Percentiles rank a stretch among this genome's conserved stretches.
These are phyloP conservation scores for Rhodotorula sp. DNA, from an alignment of 1,284 basidiomycete genomes.

Conservation along the genomic window DNA sequence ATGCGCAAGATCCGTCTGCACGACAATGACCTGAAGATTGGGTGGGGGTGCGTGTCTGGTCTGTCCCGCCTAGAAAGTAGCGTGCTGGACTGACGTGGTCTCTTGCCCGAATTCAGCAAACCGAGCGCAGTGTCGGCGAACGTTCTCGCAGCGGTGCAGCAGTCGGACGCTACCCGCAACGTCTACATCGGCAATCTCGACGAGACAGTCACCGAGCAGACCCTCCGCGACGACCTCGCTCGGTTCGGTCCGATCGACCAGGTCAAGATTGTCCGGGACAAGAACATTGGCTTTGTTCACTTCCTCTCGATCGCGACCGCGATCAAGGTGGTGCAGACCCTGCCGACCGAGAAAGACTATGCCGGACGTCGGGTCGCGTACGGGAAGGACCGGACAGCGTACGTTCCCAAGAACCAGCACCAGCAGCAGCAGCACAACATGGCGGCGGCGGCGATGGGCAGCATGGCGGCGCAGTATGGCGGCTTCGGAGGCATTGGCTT, in stretches of 20 bases:
- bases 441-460: slow-evolving; percentile 48
- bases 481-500: slow-evolving; percentile 53
- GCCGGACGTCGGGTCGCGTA: slow-evolving; percentile 92
- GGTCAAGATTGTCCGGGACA: slow-evolving; percentile 95
- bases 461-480: slow-evolving; percentile 41
- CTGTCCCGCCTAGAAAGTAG: not conserved
- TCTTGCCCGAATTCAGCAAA: slow-evolving; percentile 52
- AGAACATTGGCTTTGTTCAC: slow-evolving; percentile 96
- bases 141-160: slow-evolving; percentile 78
- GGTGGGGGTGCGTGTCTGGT: slow-evolving; percentile 64
- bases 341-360: slow-evolving; percentile 84
- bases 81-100: not conserved
- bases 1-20: slow-evolving; percentile 88
- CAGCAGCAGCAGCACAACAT: slow-evolving; percentile 49
- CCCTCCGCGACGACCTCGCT: slow-evolving; percentile 78
- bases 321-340: slow-evolving; percentile 86
- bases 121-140: slow-evolving; percentile 78
- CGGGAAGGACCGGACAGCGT: slow-evolving; percentile 70
- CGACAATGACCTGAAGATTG: slow-evolving; percentile 89
- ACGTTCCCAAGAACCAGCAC: slow-evolving; percentile 85
- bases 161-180: slow-evolving; percentile 86
- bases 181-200: slow-evolving; percentile 91
- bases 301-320: slow-evolving; percentile 89
- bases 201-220: slow-evolving; percentile 81
- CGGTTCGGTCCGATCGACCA: slow-evolving; percentile 94